phyloP scores from a whole-genome alignment of 768 basidiomycete species.

The Gloeopeniophorella convolvens region DNA sequence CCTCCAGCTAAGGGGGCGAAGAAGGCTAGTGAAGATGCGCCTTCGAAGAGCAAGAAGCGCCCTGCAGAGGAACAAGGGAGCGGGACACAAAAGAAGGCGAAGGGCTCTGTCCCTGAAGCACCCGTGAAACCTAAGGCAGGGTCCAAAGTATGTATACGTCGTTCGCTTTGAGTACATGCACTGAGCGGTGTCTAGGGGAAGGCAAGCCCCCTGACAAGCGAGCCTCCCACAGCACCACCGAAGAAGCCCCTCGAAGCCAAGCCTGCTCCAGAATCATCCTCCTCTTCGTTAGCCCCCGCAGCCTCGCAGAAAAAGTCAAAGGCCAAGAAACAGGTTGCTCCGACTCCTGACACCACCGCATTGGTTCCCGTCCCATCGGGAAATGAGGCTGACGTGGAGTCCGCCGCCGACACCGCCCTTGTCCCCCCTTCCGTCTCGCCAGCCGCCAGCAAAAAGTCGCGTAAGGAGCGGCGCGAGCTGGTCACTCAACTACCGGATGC shows the following conservation, averaged over 20 bases:
- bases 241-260: too few species aligned
- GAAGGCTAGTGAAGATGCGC: slow-evolving; percentile 26
- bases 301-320: not conserved
- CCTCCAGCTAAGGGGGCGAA: too few species aligned
- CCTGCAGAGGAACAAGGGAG: slow-evolving; percentile 34
- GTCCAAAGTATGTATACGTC: not conserved
- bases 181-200: not conserved
- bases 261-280: too few species aligned
- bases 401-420: not conserved
- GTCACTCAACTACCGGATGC: not conserved
- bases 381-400: slow-evolving; percentile 12
- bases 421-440: too few species aligned
- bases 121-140: not conserved
- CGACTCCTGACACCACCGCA: not conserved
- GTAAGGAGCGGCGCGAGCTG: not conserved
- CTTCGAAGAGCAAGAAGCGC: slow-evolving; percentile 28
- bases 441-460: too few species aligned
- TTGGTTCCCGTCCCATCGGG: slow-evolving; percentile 1
- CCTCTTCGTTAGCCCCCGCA: too few species aligned
- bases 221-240: too few species aligned
- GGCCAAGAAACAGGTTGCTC: not conserved
- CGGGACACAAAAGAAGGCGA: slow-evolving; percentile 20
- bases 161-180: not conserved
- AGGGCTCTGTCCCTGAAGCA: not conserved
- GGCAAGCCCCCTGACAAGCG: not conserved